Evolutionary conservation across 176 grass and related monocot species (phyloP), one percentile per base, ranked within the genome.

Genomic region (Oryza meyeriana): DNA sequence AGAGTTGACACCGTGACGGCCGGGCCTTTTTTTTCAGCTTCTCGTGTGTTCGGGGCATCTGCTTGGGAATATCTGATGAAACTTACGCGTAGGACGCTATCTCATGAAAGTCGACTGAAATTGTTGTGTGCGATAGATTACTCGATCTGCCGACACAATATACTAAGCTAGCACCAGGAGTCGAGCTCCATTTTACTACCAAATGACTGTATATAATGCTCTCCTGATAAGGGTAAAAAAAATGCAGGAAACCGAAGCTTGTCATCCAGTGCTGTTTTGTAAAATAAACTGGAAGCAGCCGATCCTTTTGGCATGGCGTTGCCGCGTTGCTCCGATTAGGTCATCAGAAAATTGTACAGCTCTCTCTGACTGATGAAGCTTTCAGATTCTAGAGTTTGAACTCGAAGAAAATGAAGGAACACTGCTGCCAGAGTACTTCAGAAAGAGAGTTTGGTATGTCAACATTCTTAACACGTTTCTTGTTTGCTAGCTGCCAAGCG

Each of bases 401-500:
- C 3, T 34, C 29, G 18, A 66, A 64, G 27, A 31, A 66, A 48
- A 20, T 14, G 20, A 48, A 66, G 16, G 16, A 24, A 20, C 41
- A 42, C 6, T 2, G 0, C 66, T 69, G 22, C 31, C 22, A 27
- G 16, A 13, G 20, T 24, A 42, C 4, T 77, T 29, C 25, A 5
- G 28, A 59, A 59, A 59, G n/a, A 18, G 28, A 55, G 8, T 12
- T 40, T 13, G 24, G 24, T 20, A 52, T 33, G 61, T 8, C 8
- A 58, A 4, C 34, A 66, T 47, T 81, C 61, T 87, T 12, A 69
- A 35, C 55, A 63, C 32, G 24, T 39, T 78, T 59, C 26, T 27
- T 57, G 59, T 17, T 17, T 44, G 32, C 40, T 57, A 78, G 71
- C 74, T 64, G 39, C 66, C 39, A 26, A 72, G 74, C 66, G 86